Base-by-base conservation (phyloP, 164 flowering plant species). In the Aristolochia contorta region DNA sequence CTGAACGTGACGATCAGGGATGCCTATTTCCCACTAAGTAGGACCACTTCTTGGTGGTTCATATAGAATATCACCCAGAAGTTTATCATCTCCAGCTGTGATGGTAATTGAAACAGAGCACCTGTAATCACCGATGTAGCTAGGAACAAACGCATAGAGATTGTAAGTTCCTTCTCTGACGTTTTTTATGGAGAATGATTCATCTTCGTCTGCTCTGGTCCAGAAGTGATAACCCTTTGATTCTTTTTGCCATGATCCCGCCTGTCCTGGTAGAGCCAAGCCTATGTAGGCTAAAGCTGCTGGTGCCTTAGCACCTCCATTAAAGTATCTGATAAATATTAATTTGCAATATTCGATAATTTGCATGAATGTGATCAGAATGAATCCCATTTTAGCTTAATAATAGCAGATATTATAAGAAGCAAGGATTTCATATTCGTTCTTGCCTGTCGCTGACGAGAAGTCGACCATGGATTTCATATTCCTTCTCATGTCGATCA, bases 211-310 rank as follows among this genome's bases (percentile, higher is more conserved):
- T 1, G 91, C 72, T 71, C 24, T 70, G 3, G 78, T 78, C 96
- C 98, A 92, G 48, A 92, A 92, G 59, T 92, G 98, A 59, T 91
- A 91, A 0, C 79, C 86, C 96, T 93, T 90, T 79, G 70, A 66
- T 76, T 90, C 91, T 66, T 75, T 83, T 76, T 93, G 98, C 94
- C 94, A 93, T 48, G 96, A 88, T 59, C 96, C 96, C 4, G 56
- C 79, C 1, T 79, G 79, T 52, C 96, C 97, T 0, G 86, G 94
- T 13, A 77, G 73, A 60, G 98, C 97, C 63, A 93, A 65, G 2
- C 98, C 98, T 0, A 93, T 78, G 62, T 78, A 86, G n/a, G 94
- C 96, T 32, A 72, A 79, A 24, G 59, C 47, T 1, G 83, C 96
- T 4, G 77, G 55, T 46, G 79, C 60, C 53, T 51, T 63, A 53